Evolutionary conservation across 495 filamentous ascomycete species (phyloP), one percentile per base, ranked within the genome.

Genomic region (Aspergillus bertholletiae): DNA sequence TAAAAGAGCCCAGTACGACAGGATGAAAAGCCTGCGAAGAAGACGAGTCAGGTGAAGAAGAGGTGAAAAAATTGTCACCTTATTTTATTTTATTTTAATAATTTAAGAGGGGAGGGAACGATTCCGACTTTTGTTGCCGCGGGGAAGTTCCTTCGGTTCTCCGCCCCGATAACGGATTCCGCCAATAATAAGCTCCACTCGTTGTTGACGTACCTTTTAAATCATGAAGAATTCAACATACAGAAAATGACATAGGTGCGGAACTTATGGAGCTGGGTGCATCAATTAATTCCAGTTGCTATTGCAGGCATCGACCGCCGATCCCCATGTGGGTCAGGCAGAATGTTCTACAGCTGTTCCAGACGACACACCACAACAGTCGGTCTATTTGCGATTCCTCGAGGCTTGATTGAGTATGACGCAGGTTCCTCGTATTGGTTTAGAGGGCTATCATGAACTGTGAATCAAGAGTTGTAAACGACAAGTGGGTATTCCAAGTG

Each of bases 401-500:
- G 18, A 21, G 34, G 34, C 13, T 37, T 15, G 3, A 15, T 37
- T 15, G 3, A 15, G 11, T 43, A 43, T 7, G 18, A 1, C 20
- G 20, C 39, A 43, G 39, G 39, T 43, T 3, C n/a, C 22, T 35
- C 47, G 30, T 21, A 50, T 50, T 50, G 6, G 18, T 22, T 6
- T 13, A 37, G 30, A 50, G 28, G 7, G 39, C 50, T 53, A 45
- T 53, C 24, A 53, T 21, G 37, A 39, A 18, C 32, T 23, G 45
- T 30, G 4, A 17, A 30, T 17, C 7, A 18, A 27, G 12, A 32
- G 18, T 43, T 12, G 37, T 21, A 49, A n/a, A 35, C 27, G 28
- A 37, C 34, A 49, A 32, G 34, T 18, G 13, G 37, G n/a, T 41
- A 34, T 53, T 41, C 30, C 49, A 55, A 35, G 51, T 32, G 52